phyloP scores from a whole-genome alignment of 345 rosid genomes.

The Eutrema heterophyllum region DNA sequence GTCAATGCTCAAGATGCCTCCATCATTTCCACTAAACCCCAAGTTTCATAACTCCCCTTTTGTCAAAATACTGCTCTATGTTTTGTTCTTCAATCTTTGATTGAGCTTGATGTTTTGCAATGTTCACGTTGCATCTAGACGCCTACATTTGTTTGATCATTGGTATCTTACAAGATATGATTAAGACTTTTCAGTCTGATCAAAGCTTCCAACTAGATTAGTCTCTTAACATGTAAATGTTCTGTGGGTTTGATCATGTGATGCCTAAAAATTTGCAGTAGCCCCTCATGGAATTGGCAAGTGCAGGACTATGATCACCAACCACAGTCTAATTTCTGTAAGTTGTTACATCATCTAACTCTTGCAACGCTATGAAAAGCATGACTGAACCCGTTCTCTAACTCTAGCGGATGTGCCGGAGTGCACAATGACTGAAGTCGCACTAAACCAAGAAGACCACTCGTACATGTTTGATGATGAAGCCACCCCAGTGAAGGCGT shows the following conservation, averaged over 20 bases:
- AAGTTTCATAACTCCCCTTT: background rate
- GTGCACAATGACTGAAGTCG: conserved; percentile 45
- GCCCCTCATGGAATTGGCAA: conserved; percentile 31
- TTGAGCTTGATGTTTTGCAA: background rate
- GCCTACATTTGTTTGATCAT: background rate
- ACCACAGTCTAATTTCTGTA: conserved; percentile 23
- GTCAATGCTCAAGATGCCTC: background rate
- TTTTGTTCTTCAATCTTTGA: background rate
- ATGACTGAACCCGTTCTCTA: background rate
- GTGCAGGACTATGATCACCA: conserved; percentile 10
- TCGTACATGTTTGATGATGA: conserved; percentile 80
- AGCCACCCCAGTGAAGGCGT: conserved; percentile 83
- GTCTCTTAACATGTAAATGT: background rate
- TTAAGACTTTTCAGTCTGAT: background rate
- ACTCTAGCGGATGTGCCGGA: conserved; percentile 24
- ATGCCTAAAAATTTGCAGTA: background rate
- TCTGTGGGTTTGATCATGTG: background rate
- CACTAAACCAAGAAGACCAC: conserved; percentile 69
- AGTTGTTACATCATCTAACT: background rate
- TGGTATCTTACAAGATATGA: background rate
- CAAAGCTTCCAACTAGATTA: no score
- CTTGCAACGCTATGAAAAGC: background rate
- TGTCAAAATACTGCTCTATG: background rate
- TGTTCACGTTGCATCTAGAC: background rate
- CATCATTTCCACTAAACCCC: background rate